Evolutionary conservation across 2,329 filamentous ascomycete species (phyloP), one percentile per base, ranked within the genome.

Genomic region (Alternaria infectoria): DNA sequence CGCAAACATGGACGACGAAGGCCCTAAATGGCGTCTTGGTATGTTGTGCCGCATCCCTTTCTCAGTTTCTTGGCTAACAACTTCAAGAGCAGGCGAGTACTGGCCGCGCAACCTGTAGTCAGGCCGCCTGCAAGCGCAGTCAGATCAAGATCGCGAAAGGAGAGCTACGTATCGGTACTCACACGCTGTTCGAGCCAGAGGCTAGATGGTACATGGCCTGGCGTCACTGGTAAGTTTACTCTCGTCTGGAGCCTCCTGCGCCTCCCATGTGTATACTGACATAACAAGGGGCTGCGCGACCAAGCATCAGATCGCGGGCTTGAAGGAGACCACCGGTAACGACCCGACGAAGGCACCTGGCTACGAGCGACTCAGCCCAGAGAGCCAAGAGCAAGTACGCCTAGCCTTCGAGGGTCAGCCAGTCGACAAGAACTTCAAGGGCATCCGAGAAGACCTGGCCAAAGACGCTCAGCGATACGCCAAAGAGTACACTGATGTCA

Each of bases 381-480:
- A 93, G 4, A 72, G 89, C 3, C 88, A 93, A 79, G 88, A 87
- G 43, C 96, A 96, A 82, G 83, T 97, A 62, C 85, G 86, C 56
- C 85, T 86, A 30, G 91, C 91, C 49, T 79, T 97, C 43, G 85
- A 86, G 74, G 93, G 91, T 19, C 90, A 93, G 70, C 90, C 97
- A 72, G 89, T 91, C 69, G 85, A 92, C 44, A 89, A 91, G 57
- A 93, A 96, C 69, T 97, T 93, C 87, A 95, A 90, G 25, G 93
- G 62, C 32, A 69, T 71, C 19, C 66, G 93, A 5, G 92, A 94
- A 84, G 82, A 91, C 81, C 46, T 71, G 19, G 61, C 57, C 26
- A 45, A 67, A 28, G 25, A 23, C 21, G 25, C 55, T 19, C 54
- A 23, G 13, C 21, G 25, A 21, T 64, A 52, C 28, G 54, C 28